These are phyloP conservation scores for Xylaria grammica DNA, from an alignment of 495 filamentous ascomycete species.

Conservation along the genomic window DNA sequence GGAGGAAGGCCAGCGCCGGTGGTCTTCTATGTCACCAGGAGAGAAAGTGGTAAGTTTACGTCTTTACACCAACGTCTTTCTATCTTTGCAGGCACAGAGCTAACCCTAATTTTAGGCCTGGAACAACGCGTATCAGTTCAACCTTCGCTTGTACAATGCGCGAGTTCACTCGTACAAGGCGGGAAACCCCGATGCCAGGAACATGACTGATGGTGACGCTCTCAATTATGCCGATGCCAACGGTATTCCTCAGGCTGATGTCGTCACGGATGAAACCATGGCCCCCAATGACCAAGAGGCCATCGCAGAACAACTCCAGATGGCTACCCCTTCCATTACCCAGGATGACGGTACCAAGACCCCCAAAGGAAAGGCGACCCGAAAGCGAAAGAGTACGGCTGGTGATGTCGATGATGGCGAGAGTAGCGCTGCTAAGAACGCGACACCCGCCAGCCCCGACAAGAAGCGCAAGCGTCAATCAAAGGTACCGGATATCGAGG, in stretches of 20 bases:
- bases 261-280: conserved; percentile 54
- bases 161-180: conserved; percentile 76
- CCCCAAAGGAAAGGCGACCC: conserved; percentile 48
- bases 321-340: conserved; percentile 38
- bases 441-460: conserved; percentile 55
- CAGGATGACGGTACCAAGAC: conserved; percentile 54
- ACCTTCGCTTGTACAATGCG: conserved; percentile 74
- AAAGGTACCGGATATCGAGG: conserved; percentile 51
- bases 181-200: conserved; percentile 65
- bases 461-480: conserved; percentile 72
- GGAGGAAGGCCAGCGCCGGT: conserved; percentile 80
- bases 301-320: conserved; percentile 61
- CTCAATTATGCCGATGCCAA: conserved; percentile 60
- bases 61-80: background rate
- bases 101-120: conserved; percentile 58
- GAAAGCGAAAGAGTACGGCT: conserved; percentile 57
- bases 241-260: conserved; percentile 48
- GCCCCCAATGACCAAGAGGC: conserved; percentile 62
- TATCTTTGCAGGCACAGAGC: background rate
- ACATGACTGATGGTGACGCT: conserved; percentile 65
- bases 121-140: conserved; percentile 76
- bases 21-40: conserved; percentile 71
- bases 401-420: conserved; percentile 52
- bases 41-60: conserved; percentile 72
- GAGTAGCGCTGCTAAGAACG: conserved; percentile 54